Evolutionary conservation across 2,329 filamentous ascomycete species (phyloP).

Genomic region (Penicillium vulpinum): DNA sequence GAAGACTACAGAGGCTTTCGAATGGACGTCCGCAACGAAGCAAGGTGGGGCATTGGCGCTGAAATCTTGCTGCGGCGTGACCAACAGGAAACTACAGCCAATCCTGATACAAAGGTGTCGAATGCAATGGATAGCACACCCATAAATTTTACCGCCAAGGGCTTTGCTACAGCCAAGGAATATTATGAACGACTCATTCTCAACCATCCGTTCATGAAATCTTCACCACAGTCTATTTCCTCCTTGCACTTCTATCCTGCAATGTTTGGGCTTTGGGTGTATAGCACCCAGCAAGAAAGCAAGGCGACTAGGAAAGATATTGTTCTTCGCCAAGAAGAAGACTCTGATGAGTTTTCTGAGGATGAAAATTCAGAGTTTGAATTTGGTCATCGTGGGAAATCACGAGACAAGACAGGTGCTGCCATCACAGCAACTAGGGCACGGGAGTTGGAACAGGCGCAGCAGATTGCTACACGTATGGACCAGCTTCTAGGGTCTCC

Average conservation of each 20-base stretch:
- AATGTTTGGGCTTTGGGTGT: constrained; percentile 78
- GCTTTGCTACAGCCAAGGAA: constrained; percentile 59
- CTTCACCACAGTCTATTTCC: constrained; percentile 59
- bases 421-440: constrained; percentile 42
- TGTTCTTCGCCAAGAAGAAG: constrained; percentile 25
- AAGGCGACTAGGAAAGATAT: constrained; percentile 46
- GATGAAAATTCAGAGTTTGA: constrained; percentile 32
- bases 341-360: constrained; percentile 31
- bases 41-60: constrained; percentile 79
- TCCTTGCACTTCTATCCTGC: constrained; percentile 78
- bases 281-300: constrained; percentile 66
- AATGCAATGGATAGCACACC: constrained; percentile 5
- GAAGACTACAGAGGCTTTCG: constrained; percentile 56
- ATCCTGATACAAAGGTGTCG: not conserved
- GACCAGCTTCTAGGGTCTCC: constrained; percentile 68
- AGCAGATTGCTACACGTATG: constrained; percentile 66
- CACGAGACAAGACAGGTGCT: constrained; percentile 39
- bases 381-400: constrained; percentile 15
- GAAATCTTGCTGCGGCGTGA: constrained; percentile 72
- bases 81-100: constrained; percentile 21
- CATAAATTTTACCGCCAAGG: constrained; percentile 45
- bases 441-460: constrained; percentile 60
- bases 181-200: constrained; percentile 80
- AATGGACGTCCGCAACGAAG: constrained; percentile 68
- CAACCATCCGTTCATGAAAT: constrained; percentile 70